Percentiles rank a stretch among this genome's conserved stretches.
Conservation (phyloP, 257 asterid genomes). For the Solanum bulbocastanum region DNA sequence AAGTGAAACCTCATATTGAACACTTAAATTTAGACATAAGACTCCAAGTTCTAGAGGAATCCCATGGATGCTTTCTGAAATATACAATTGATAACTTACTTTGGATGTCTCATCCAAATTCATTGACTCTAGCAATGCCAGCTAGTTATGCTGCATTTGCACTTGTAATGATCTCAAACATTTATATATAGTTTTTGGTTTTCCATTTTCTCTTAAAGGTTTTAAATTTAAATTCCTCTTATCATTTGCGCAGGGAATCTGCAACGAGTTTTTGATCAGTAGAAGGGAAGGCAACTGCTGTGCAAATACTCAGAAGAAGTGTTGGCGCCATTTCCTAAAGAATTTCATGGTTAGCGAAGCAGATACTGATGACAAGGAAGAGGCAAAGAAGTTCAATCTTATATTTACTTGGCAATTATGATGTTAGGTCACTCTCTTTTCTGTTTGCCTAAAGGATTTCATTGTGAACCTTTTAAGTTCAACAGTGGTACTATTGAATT, state of each 20-base stretch:
- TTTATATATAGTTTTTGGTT: neutral
- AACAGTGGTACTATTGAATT: neutral
- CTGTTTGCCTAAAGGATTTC: neutral
- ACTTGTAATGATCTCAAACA: neutral
- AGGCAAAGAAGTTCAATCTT: neutral
- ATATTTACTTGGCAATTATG: neutral
- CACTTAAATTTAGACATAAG: neutral
- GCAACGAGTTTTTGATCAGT: neutral
- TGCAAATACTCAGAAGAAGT: neutral
- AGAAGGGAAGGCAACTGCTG: neutral
- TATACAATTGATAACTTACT: neutral
- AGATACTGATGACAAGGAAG: neutral
- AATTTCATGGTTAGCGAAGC: neutral
- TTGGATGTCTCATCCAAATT: neutral
- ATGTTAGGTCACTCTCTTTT: neutral
- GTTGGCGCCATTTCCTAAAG: neutral
- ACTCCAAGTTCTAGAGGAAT: neutral
- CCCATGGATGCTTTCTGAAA: neutral
- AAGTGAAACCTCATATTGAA: neutral
- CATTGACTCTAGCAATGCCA: neutral
- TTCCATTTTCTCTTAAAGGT: neutral
- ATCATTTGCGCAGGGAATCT: neutral
- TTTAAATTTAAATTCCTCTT: neutral
- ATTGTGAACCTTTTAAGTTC: neutral
- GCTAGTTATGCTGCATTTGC: neutral